Evolutionary conservation across 129 eudicot genomes (phyloP).

Genomic region (Flaveria linearis): DNA sequence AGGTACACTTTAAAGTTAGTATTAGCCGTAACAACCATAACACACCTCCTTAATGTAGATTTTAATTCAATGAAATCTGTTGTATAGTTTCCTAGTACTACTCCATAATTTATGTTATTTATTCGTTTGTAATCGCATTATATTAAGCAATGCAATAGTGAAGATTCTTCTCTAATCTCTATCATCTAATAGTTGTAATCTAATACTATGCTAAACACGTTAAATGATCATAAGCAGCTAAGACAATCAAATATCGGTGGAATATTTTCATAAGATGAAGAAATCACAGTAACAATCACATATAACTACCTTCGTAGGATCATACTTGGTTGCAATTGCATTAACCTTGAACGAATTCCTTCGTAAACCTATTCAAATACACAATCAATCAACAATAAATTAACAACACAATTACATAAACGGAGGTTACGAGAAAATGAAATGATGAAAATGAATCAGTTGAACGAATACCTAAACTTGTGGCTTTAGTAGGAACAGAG

Average conservation of each 20-base stretch:
- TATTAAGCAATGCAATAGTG: too few relatives aligned
- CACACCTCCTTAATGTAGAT: too few relatives aligned
- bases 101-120: too few relatives aligned
- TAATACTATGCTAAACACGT: background rate
- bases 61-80: too few relatives aligned
- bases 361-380: conserved; percentile 37
- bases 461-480: conserved; percentile 27
- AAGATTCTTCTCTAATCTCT: too few relatives aligned
- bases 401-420: background rate
- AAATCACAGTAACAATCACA: background rate
- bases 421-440: background rate
- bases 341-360: conserved; percentile 54
- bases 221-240: background rate
- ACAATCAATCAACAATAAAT: background rate
- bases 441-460: background rate
- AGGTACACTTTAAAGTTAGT: too few relatives aligned
- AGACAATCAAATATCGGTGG: conserved; percentile 2
- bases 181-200: too few relatives aligned
- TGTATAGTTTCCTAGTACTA: too few relatives aligned
- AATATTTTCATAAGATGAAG: background rate
- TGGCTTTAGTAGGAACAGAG: conserved; percentile 34
- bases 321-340: conserved; percentile 69
- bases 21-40: too few relatives aligned
- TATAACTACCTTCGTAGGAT: conserved; percentile 70
- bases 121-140: too few relatives aligned